phyloP scores from a whole-genome alignment of 331 rosid genomes.

The Rhamnella rubrinervis region DNA sequence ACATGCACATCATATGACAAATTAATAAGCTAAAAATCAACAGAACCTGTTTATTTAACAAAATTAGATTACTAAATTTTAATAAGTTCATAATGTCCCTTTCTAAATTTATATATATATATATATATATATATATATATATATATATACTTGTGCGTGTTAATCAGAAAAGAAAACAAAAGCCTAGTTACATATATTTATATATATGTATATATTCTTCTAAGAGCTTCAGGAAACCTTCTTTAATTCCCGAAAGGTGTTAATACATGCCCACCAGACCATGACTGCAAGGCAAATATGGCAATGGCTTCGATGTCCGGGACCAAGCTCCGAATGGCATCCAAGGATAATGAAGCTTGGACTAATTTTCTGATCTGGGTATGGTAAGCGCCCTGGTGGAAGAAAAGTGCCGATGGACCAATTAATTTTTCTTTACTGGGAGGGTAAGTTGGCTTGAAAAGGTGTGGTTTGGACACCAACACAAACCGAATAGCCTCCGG shows the following conservation, averaged over 20 bases:
- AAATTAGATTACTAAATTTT: too few relatives aligned
- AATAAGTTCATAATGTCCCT: too few relatives aligned
- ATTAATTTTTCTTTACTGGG: slow-evolving; percentile 32
- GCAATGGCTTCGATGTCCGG: slow-evolving; percentile 30
- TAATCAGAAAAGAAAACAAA: too few relatives aligned
- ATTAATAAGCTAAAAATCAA: not conserved
- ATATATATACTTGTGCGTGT: too few relatives aligned
- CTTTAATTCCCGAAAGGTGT: slow-evolving; percentile 30
- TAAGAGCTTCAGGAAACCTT: slow-evolving; percentile 16
- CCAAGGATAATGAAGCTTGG: slow-evolving; percentile 27
- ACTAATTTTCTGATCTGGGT: slow-evolving; percentile 24
- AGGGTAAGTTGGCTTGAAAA: slow-evolving; percentile 38
- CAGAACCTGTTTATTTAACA: too few relatives aligned
- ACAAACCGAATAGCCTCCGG: slow-evolving; percentile 36
- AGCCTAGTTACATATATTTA: too few relatives aligned
- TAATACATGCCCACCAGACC: slow-evolving; percentile 19
- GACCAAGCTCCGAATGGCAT: slow-evolving; percentile 19
- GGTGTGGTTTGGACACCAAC: slow-evolving; percentile 26
- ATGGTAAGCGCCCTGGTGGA: slow-evolving; percentile 36
- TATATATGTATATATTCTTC: not conserved
- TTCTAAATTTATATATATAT: too few relatives aligned
- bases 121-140: too few relatives aligned
- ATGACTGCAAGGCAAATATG: slow-evolving; percentile 20
- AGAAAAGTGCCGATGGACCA: slow-evolving; percentile 38
- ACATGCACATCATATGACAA: not conserved